A percentile compares a stretch with the other conserved stretches of the same genome.
Evolutionary conservation across 2,329 filamentous ascomycete genomes (phyloP).

Genomic region (Hypoxylon rubiginosum): DNA sequence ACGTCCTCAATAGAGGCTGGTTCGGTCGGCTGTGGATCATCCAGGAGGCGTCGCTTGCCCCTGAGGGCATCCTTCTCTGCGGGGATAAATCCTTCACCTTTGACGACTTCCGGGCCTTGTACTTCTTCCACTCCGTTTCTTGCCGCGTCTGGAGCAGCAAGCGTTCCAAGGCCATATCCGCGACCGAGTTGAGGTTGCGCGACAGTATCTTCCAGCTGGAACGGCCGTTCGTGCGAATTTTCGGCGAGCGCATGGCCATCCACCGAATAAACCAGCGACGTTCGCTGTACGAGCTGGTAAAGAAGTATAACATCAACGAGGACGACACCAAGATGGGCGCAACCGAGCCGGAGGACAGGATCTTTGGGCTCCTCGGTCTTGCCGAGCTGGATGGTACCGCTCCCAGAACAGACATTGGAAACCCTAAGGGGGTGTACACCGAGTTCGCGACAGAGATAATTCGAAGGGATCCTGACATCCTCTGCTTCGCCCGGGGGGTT

Average conservation of each 20-base stretch:
- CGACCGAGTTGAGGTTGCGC: not conserved
- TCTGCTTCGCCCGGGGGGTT: not conserved
- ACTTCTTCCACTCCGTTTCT: not conserved
- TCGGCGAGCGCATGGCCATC: not conserved
- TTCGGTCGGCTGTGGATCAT: not conserved
- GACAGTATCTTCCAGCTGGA: not conserved
- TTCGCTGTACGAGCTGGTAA: not conserved
- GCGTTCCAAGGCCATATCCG: not conserved
- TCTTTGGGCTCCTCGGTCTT: not conserved
- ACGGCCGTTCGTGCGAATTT: not conserved
- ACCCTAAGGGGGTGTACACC: not conserved
- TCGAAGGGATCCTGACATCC: not conserved
- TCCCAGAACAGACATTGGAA: not conserved
- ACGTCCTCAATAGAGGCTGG: not conserved
- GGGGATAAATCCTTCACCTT: not conserved
- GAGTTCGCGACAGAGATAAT: not conserved
- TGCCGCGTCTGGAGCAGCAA: not conserved
- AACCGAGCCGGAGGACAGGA: not conserved
- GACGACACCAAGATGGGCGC: not conserved
- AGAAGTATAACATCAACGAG: not conserved
- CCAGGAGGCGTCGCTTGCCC: not conserved
- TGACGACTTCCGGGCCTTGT: not conserved
- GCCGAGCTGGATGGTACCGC: not conserved
- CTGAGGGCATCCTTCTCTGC: not conserved
- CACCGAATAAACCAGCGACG: not conserved